Evolutionary conservation across 805 yeast species (phyloP).

Genomic region (Metschnikowia anglica): DNA sequence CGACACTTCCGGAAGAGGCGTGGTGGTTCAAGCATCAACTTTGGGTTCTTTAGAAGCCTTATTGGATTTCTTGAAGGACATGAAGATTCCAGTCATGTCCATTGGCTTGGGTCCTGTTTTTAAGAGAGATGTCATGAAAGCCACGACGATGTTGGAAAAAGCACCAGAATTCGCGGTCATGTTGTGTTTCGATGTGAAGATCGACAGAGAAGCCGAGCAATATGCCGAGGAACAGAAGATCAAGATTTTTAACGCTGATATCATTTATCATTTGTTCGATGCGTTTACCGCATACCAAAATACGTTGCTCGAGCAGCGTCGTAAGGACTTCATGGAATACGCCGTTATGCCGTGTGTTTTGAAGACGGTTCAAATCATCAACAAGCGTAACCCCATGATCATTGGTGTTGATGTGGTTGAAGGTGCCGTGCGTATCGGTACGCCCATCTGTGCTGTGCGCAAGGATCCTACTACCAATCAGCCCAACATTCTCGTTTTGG

Average conservation of each 20-base stretch:
- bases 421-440: slow-evolving; percentile 85
- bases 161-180: slow-evolving; percentile 96
- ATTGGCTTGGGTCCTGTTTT: slow-evolving; percentile 97
- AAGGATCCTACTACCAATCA: slow-evolving; percentile 81
- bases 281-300: slow-evolving; percentile 90
- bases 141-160: slow-evolving; percentile 93
- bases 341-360: slow-evolving; percentile 96
- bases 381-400: slow-evolving; percentile 98
- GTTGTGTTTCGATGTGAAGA: slow-evolving; percentile 96
- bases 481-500: slow-evolving; percentile 68
- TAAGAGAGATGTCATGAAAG: slow-evolving; percentile 98
- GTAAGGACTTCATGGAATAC: slow-evolving; percentile 80
- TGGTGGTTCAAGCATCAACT: slow-evolving; percentile 97
- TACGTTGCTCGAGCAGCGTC: slow-evolving; percentile 82
- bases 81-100: slow-evolving; percentile 99
- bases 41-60: slow-evolving; percentile 97
- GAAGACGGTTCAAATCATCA: slow-evolving; percentile 92
- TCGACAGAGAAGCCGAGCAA: slow-evolving; percentile 98
- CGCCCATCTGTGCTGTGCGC: slow-evolving; percentile 94
- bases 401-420: slow-evolving; percentile 97
- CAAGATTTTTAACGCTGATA: slow-evolving; percentile 91
- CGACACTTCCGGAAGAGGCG: slow-evolving; percentile 95
- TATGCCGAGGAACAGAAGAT: slow-evolving; percentile 93
- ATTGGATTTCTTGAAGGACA: slow-evolving; percentile 92
- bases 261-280: slow-evolving; percentile 95